Evolutionary conservation across 192 early-diverging fungal species (phyloP).

Genomic region (Entomortierella beljakovae): DNA sequence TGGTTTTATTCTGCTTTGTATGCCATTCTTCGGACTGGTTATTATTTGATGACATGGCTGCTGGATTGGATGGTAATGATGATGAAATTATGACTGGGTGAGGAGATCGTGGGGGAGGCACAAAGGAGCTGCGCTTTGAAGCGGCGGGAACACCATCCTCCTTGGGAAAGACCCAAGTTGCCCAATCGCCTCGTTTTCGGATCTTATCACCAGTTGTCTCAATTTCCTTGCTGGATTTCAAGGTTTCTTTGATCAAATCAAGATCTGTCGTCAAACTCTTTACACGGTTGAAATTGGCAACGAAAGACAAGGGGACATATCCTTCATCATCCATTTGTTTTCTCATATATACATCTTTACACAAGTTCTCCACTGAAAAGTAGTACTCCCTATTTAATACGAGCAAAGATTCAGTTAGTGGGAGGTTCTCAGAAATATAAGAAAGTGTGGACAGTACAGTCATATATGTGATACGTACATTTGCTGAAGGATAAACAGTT

Average conservation of each 20-base stretch:
- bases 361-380: slow-evolving; percentile 96
- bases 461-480: no score
- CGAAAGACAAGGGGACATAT: slow-evolving; percentile 78
- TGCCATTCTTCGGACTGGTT: slow-evolving; percentile 19
- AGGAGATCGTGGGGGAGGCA: slow-evolving; percentile 32
- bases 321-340: slow-evolving; percentile 91
- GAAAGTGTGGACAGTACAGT: no score
- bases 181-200: slow-evolving; percentile 83
- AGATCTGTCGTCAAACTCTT: slow-evolving; percentile 74
- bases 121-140: slow-evolving; percentile 25
- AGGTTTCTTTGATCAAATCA: slow-evolving; percentile 69
- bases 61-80: slow-evolving; percentile 15
- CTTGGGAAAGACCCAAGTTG: slow-evolving; percentile 81
- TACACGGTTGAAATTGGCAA: slow-evolving; percentile 92
- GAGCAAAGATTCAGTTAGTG: no score
- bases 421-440: no score
- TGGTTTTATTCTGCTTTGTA: slow-evolving; percentile 13
- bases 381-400: slow-evolving; percentile 89
- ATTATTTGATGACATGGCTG: not conserved
- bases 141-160: slow-evolving; percentile 51
- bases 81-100: slow-evolving; percentile 35
- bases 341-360: slow-evolving; percentile 95
- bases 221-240: slow-evolving; percentile 64
- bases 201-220: slow-evolving; percentile 68
- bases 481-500: slow-evolving; percentile 68